phyloP scores from a whole-genome alignment of 208 protist genomes.

The Trypanosoma platydactyli region DNA sequence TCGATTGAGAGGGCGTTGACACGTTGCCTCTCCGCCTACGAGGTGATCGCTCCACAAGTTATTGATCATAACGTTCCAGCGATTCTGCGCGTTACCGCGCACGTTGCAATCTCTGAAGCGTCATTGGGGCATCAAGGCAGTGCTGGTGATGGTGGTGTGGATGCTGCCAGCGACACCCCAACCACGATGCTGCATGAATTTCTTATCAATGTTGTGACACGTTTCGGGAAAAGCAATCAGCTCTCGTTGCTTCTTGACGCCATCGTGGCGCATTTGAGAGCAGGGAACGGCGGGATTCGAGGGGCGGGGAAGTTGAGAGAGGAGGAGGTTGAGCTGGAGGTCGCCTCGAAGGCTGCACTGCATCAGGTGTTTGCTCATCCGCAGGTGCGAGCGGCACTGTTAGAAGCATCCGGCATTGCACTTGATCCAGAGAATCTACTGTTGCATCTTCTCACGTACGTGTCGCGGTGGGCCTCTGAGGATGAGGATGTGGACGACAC shows the following conservation, averaged over 20 bases:
- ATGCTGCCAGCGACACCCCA: background rate
- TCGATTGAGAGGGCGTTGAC: slow-evolving; percentile 39
- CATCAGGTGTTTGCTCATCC: slow-evolving; percentile 44
- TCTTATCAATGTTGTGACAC: slow-evolving; percentile 48
- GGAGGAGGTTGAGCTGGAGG: slow-evolving; percentile 1
- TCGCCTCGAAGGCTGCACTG: slow-evolving; percentile 24
- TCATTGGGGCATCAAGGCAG: background rate
- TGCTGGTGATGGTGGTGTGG: background rate
- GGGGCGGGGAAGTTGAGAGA: background rate
- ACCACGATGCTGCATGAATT: slow-evolving; percentile 43
- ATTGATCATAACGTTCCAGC: slow-evolving; percentile 74
- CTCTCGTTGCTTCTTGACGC: slow-evolving; percentile 69
- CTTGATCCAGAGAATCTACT: slow-evolving; percentile 70
- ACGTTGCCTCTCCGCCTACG: slow-evolving; percentile 76
- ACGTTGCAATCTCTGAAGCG: slow-evolving; percentile 26
- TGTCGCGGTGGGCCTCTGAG: slow-evolving; percentile 26
- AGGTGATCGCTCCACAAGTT: slow-evolving; percentile 86
- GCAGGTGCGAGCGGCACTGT: slow-evolving; percentile 38
- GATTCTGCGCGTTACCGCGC: slow-evolving; percentile 70
- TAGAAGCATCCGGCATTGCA: slow-evolving; percentile 42
- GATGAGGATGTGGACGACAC: slow-evolving; percentile 11
- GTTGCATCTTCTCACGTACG: slow-evolving; percentile 35
- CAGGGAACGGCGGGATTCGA: background rate
- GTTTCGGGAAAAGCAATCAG: slow-evolving; percentile 57
- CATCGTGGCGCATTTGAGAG: slow-evolving; percentile 27